Percentiles rank a stretch among this genome's conserved stretches.
Conservation (phyloP, 2,329 filamentous ascomycete species). For the Elsinoe batatas region DNA sequence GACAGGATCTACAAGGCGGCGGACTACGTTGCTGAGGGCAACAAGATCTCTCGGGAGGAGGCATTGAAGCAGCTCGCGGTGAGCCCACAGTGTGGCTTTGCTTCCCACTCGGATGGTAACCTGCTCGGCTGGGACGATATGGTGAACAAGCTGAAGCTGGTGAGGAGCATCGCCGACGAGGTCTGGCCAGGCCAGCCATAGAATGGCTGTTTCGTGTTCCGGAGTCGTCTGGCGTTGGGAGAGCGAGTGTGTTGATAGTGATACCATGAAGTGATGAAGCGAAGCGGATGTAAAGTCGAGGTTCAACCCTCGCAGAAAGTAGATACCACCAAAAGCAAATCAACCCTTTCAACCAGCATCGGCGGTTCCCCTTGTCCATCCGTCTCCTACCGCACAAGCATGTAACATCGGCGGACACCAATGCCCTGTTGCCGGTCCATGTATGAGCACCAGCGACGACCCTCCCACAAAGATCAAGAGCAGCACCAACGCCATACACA, state of each 20-base stretch:
- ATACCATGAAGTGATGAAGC: slow-evolving; percentile 7
- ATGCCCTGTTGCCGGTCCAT: slow-evolving; percentile 6
- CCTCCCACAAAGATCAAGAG: slow-evolving; percentile 7
- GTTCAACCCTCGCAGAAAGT: slow-evolving; percentile 11
- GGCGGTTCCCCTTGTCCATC: not conserved
- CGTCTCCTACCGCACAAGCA: not conserved
- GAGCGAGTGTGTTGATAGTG: not conserved
- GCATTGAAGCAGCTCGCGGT: slow-evolving; percentile 58
- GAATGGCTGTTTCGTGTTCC: slow-evolving; percentile 5
- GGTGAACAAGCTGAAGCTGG: slow-evolving; percentile 61
- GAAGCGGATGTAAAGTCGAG: not conserved
- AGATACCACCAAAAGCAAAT: slow-evolving; percentile 7
- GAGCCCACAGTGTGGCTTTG: slow-evolving; percentile 52
- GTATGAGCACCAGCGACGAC: not conserved
- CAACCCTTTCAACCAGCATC: slow-evolving; percentile 9
- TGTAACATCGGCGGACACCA: slow-evolving; percentile 9
- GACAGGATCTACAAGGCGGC: slow-evolving; percentile 42
- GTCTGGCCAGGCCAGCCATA: slow-evolving; percentile 54
- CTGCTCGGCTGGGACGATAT: slow-evolving; percentile 56
- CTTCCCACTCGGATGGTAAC: slow-evolving; percentile 65
- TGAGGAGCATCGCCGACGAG: slow-evolving; percentile 61
- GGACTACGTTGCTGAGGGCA: slow-evolving; percentile 59
- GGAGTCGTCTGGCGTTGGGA: slow-evolving; percentile 1
- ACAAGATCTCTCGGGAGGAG: slow-evolving; percentile 49
- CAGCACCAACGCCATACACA: slow-evolving; percentile 3